Evolutionary conservation across 129 eudicot species (phyloP).

Genomic region (Lactuca saligna): DNA sequence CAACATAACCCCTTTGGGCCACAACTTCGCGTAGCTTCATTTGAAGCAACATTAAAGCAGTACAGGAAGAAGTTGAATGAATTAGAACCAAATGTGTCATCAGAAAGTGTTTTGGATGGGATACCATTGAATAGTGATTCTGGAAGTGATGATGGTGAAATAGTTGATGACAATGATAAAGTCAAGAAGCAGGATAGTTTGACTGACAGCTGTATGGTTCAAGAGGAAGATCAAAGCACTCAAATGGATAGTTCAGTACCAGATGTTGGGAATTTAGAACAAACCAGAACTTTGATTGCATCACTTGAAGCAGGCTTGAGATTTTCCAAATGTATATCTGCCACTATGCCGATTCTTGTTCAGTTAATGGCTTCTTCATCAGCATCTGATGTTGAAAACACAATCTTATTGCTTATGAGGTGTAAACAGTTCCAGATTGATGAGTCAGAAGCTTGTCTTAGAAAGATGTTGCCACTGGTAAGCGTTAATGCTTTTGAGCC

Average conservation of each 20-base stretch:
- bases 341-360: constrained; percentile 82
- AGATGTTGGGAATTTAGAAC: constrained; percentile 91
- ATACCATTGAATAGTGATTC: constrained; percentile 42
- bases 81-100: constrained; percentile 53
- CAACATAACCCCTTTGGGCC: constrained; percentile 99
- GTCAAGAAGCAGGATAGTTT: constrained; percentile 60
- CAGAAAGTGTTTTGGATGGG: constrained; percentile 50
- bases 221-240: constrained; percentile 42
- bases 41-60: constrained; percentile 83
- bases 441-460: constrained; percentile 82
- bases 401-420: constrained; percentile 90
- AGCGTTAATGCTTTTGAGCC: constrained; percentile 20
- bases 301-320: constrained; percentile 92
- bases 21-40: constrained; percentile 77
- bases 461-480: constrained; percentile 98
- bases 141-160: constrained; percentile 57
- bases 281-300: constrained; percentile 86
- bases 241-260: constrained; percentile 67
- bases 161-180: constrained; percentile 39
- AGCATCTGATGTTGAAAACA: constrained; percentile 94
- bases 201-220: constrained; percentile 68
- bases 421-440: constrained; percentile 95
- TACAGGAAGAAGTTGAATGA: constrained; percentile 87
- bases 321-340: constrained; percentile 72
- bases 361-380: constrained; percentile 98